A percentile compares a stretch with the other conserved stretches of the same genome.
These are phyloP conservation scores for Mycena albidolilacea DNA, from an alignment of 768 basidiomycete genomes.

Conservation along the genomic window DNA sequence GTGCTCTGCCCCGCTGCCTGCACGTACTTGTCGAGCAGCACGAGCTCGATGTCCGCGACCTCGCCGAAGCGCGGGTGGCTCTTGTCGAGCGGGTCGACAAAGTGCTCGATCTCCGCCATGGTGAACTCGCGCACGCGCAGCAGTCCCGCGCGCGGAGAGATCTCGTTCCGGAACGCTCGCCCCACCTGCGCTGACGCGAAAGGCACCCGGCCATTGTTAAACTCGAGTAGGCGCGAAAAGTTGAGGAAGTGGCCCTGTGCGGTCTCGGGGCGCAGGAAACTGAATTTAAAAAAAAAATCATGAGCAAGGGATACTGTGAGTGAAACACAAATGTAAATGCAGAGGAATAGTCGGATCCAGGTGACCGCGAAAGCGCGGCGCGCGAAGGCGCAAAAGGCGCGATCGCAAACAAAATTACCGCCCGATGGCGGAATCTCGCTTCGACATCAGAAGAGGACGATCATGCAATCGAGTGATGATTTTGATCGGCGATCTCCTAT, in stretches of 20 bases:
- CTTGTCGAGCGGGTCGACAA: constrained; percentile 95
- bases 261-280: constrained; percentile 97
- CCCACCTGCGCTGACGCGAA: constrained; percentile 99
- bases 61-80: constrained; percentile 87
- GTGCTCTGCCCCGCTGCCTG: constrained; percentile 83
- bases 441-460: constrained; percentile 2
- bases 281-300: constrained; percentile 47
- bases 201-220: constrained; percentile 96
- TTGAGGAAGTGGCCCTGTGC: constrained; percentile 99
- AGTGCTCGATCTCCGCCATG: constrained; percentile 99
- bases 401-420: constrained; percentile 5
- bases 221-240: constrained; percentile 96
- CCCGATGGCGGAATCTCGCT: not conserved
- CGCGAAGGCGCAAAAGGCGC: not conserved
- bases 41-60: constrained; percentile 80
- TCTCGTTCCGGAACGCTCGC: constrained; percentile 97
- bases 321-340: constrained; percentile 13
- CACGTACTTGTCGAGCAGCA: constrained; percentile 86
- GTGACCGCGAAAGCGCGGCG: constrained; percentile 19
- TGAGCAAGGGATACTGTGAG: not conserved
- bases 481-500: constrained; percentile 33
- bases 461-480: not conserved
- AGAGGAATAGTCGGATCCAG: constrained; percentile 23
- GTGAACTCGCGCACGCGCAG: constrained; percentile 99
- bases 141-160: constrained; percentile 95